Base-by-base conservation (phyloP, 2,329 filamentous ascomycete species). In the Corynespora cassiicola region DNA sequence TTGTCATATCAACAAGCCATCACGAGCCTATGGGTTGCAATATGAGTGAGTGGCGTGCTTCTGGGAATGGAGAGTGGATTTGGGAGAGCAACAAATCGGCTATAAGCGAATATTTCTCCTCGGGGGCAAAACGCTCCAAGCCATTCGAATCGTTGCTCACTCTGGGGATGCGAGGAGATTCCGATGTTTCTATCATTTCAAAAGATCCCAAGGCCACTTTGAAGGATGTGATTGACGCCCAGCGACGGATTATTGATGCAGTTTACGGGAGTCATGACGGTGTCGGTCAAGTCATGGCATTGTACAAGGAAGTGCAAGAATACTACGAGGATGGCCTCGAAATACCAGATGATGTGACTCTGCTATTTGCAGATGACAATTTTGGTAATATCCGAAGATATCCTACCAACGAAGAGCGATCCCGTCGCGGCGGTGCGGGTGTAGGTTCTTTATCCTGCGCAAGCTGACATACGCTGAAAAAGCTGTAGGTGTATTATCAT, bases 381-480 rank as follows among this genome's bases (percentile, higher is more conserved):
- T 42, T 39, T 30, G 45, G 45, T 2, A 49, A 27, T n/a, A 39
- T 49, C 16, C 37, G 36, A 24, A 27, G 45, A 10, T 23, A 46
- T 5, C 42, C 45, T 5, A 28, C 24, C 7, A 26, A 22, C 14
- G 34, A 36, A 8, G 38, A 46, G 25, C 16, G 11, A 19, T 27
- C 23, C 9, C 28, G 42, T 9, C 11, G 22, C 11, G 45, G 45
- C 8, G 33, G 42, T 9, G 23, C 36, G 2, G 45, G 45, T 2
- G 32, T 48, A 12, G 11, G 5, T 12, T 16, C n/a, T 84, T 83
- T 57, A 83, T 80, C 57, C 36, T 47, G 18, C 29, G 11, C 1
- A 11, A 17, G 5, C 8, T 4, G 14, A 4, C 2, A 3, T 17
- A 8, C 7, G 7, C 21, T 17, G 3, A 17, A 7, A 24, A 5